phyloP scores from a whole-genome alignment of 768 basidiomycete species.

The Wakefieldia striispora region DNA sequence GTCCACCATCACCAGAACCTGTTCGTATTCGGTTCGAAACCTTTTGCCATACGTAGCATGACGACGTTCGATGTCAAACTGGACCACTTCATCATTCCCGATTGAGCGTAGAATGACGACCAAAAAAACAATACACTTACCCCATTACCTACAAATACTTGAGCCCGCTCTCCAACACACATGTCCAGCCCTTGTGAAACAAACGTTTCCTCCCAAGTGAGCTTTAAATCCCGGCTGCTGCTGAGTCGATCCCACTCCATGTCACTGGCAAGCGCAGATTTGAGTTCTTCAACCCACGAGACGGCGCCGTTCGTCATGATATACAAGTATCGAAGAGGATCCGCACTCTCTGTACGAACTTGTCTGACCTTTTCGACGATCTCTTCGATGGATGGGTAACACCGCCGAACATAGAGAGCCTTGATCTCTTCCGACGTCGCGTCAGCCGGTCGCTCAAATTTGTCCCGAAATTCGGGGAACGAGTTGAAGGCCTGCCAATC shows the following conservation, averaged over 20 bases:
- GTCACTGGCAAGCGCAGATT: conserved; percentile 30
- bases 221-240: conserved; percentile 42
- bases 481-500: conserved; percentile 46
- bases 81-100: conserved; percentile 32
- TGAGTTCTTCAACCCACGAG: conserved; percentile 43
- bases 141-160: conserved; percentile 54
- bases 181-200: conserved; percentile 50
- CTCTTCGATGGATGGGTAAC: conserved; percentile 42
- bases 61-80: conserved; percentile 42
- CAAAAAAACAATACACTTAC: conserved; percentile 30
- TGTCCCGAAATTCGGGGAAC: conserved; percentile 42
- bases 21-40: conserved; percentile 26
- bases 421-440: conserved; percentile 16
- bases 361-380: conserved; percentile 40
- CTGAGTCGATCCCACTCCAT: conserved; percentile 40
- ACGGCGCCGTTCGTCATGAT: conserved; percentile 47
- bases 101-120: neutral
- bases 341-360: conserved; percentile 26
- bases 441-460: conserved; percentile 30
- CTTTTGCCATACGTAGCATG: conserved; percentile 36
- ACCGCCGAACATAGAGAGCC: conserved; percentile 34
- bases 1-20: conserved; percentile 34
- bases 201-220: conserved; percentile 42
- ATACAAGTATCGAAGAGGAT: conserved; percentile 39
- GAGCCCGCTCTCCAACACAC: conserved; percentile 45